Conservation (phyloP, 2,329 filamentous ascomycete species). For the Penicillium thymicola region DNA sequence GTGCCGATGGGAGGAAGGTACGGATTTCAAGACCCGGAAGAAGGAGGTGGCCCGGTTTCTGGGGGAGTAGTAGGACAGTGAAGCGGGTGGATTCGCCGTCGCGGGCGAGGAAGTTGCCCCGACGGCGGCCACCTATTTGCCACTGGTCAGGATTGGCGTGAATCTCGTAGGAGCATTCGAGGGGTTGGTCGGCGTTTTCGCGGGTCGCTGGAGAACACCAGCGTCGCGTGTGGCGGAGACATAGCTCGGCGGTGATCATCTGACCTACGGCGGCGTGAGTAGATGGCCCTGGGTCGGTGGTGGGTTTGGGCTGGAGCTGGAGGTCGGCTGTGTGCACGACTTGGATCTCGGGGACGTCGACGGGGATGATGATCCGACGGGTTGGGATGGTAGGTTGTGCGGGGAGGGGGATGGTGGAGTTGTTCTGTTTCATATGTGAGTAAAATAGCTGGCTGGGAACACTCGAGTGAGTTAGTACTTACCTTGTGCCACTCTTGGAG, state of each 20-base stretch:
- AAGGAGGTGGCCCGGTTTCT: slow-evolving; percentile 73
- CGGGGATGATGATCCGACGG: slow-evolving; percentile 76
- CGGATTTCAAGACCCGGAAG: slow-evolving; percentile 77
- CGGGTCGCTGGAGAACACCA: slow-evolving; percentile 46
- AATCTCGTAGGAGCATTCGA: slow-evolving; percentile 82
- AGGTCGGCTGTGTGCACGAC: slow-evolving; percentile 71
- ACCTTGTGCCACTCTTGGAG: slow-evolving; percentile 58
- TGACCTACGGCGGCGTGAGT: slow-evolving; percentile 46
- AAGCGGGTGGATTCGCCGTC: slow-evolving; percentile 53
- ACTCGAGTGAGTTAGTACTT: slow-evolving; percentile 17
- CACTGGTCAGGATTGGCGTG: slow-evolving; percentile 70
- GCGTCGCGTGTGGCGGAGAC: slow-evolving; percentile 53
- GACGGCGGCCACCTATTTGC: slow-evolving; percentile 78
- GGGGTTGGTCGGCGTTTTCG: slow-evolving; percentile 43
- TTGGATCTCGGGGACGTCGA: slow-evolving; percentile 80
- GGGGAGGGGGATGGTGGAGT: slow-evolving; percentile 33
- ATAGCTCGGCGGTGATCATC: slow-evolving; percentile 46
- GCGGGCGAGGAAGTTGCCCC: slow-evolving; percentile 64
- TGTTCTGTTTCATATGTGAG: slow-evolving; percentile 28
- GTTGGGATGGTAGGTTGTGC: slow-evolving; percentile 39
- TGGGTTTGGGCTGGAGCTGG: slow-evolving; percentile 30
- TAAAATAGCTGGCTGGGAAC: slow-evolving; percentile 3
- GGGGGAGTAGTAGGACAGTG: slow-evolving; percentile 72
- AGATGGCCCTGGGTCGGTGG: slow-evolving; percentile 18
- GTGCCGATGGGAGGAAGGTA: slow-evolving; percentile 49